Percentiles rank a stretch among this genome's conserved stretches.
Conservation (phyloP, 805 yeast species). For the Wilhelminamyces savonicus region DNA sequence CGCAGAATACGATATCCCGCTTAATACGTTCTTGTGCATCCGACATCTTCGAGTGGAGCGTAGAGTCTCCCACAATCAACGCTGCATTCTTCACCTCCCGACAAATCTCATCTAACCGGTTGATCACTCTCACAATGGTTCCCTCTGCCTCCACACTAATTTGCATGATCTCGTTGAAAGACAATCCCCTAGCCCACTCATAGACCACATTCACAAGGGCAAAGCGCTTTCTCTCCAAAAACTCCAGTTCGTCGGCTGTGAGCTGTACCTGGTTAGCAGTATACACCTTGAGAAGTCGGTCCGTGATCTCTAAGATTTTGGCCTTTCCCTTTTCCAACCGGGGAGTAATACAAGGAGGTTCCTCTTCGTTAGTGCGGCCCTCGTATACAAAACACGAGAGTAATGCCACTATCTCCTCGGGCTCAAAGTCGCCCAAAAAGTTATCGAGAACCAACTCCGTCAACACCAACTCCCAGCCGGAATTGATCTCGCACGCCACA, state of each 20-base stretch:
- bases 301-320: slow-evolving; percentile 66
- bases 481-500: slow-evolving; percentile 86
- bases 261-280: slow-evolving; percentile 63
- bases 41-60: slow-evolving; percentile 82
- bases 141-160: slow-evolving; percentile 92
- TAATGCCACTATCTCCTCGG: slow-evolving; percentile 95
- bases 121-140: slow-evolving; percentile 91
- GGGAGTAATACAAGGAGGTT: slow-evolving; percentile 65
- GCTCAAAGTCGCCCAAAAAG: slow-evolving; percentile 86
- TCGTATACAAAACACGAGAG: slow-evolving; percentile 90
- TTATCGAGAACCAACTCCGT: slow-evolving; percentile 90
- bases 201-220: slow-evolving; percentile 90
- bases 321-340: slow-evolving; percentile 64
- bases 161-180: slow-evolving; percentile 86
- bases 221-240: slow-evolving; percentile 77
- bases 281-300: slow-evolving; percentile 54
- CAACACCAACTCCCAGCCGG: slow-evolving; percentile 85
- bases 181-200: slow-evolving; percentile 96
- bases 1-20: slow-evolving; percentile 96
- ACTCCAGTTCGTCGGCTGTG: slow-evolving; percentile 80
- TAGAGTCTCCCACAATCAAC: slow-evolving; percentile 87
- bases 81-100: slow-evolving; percentile 93
- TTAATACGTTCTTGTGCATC: slow-evolving; percentile 92
- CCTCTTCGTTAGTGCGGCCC: slow-evolving; percentile 64
- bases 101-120: slow-evolving; percentile 90